These are phyloP conservation scores for Cyclotella atomus DNA, from an alignment of 108 stramenopile species.

Conservation along the genomic window DNA sequence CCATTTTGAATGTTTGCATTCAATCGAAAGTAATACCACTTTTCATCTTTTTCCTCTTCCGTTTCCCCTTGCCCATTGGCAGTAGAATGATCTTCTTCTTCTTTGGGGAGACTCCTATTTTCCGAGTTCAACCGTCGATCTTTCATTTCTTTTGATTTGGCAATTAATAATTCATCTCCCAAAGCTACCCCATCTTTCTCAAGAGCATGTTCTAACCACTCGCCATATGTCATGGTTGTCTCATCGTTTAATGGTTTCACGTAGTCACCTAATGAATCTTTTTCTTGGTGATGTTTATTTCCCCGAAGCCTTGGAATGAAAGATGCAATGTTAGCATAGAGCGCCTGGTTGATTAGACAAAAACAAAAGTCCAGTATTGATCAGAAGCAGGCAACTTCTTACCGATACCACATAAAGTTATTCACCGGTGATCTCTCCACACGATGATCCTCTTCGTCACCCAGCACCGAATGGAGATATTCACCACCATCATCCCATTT, in stretches of 20 bases:
- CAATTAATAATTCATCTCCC: slow-evolving; percentile 22
- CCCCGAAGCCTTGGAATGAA: slow-evolving; percentile 23
- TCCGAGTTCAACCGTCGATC: slow-evolving; percentile 25
- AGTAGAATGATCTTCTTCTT: slow-evolving; percentile 9
- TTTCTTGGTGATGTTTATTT: neutral
- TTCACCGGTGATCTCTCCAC: slow-evolving; percentile 44
- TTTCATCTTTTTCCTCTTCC: slow-evolving; percentile 38
- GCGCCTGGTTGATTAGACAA: too few relatives aligned
- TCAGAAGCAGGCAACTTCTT: too few relatives aligned
- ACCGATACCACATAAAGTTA: slow-evolving; percentile 88
- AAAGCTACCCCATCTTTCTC: slow-evolving; percentile 35
- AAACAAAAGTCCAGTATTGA: too few relatives aligned
- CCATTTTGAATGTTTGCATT: slow-evolving; percentile 32
- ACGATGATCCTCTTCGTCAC: slow-evolving; percentile 40
- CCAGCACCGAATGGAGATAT: slow-evolving; percentile 50
- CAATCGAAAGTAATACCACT: slow-evolving; percentile 77
- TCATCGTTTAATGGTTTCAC: slow-evolving; percentile 58
- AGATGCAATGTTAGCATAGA: too few relatives aligned
- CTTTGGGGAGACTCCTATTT: neutral
- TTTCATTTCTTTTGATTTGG: slow-evolving; percentile 15
- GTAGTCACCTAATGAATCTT: too few relatives aligned
- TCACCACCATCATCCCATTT: slow-evolving; percentile 63
- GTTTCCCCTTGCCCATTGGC: slow-evolving; percentile 30
- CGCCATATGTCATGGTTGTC: slow-evolving; percentile 54
- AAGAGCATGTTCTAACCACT: slow-evolving; percentile 72